Evolutionary conservation across 2,329 filamentous ascomycete genomes (phyloP), one percentile per base, ranked within the genome.

Genomic region (Beauveria bassiana): DNA sequence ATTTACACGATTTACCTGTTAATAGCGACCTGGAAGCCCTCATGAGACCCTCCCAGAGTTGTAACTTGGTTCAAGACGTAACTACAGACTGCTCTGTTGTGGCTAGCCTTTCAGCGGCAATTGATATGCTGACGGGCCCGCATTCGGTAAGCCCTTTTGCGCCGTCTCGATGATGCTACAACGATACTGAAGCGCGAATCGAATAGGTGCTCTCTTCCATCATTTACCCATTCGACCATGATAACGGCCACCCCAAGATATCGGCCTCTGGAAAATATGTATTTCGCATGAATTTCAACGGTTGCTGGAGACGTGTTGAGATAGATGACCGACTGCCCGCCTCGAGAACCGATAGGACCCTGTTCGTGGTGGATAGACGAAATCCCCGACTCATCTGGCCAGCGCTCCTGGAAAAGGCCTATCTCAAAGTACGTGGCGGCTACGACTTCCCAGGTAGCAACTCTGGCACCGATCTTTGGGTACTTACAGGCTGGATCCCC

Each of bases 381-480:
- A 92, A 96, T 65, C 88, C 90, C 4, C 80, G 77, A n/a, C 79
- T 96, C 16, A 76, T 98, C 16, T 98, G 93, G 92, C 95, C 95
- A 6, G 92, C 93, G 2, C 79, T 99, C 5, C 78, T 98, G 18
- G 95, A 99, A 72, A 99, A 99, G 71, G 95, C 95, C 0, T 99
- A 99, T 68, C 79, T 99, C 1, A 99, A 98, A 77, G 86, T 98
- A 12, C 85, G 93, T 61, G 95, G 95, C 31, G 95, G 95, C 40
- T 99, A 99, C 72, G 93, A 99, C 70, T 99, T 99, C 66, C 93
- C 95, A 0, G 95, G 95, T 8, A 98, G 95, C 70, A 98, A 98
- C 72, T 98, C 93, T 1, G 93, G 91, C 12, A 98, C 93, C 2
- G 95, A 99, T 73, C 77, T 99, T 4, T 96, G 91, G 85, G 88